Percentiles rank a stretch among this genome's conserved stretches.
Evolutionary conservation across 2,329 filamentous ascomycete species (phyloP).

Genomic region (Falciphora oryzae): DNA sequence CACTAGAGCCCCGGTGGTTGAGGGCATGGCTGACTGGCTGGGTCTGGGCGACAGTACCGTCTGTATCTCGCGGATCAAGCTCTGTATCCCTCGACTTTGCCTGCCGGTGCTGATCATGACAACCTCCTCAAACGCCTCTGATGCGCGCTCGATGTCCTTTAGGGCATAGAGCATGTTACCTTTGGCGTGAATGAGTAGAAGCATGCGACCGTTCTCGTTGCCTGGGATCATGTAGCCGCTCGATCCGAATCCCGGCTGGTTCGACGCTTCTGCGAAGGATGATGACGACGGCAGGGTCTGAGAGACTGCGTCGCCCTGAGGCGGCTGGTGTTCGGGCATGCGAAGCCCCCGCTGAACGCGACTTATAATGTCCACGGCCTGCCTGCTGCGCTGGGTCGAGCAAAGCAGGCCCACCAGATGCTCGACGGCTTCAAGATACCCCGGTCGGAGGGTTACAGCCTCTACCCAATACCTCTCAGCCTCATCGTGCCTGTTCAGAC

Average conservation of each 20-base stretch:
- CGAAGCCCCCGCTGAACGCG: constrained; percentile 72
- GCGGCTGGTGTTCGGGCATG: constrained; percentile 22
- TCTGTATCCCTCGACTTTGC: constrained; percentile 62
- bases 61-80: constrained; percentile 74
- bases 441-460: constrained; percentile 77
- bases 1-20: constrained; percentile 18
- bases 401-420: constrained; percentile 87
- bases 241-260: constrained; percentile 56
- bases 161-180: constrained; percentile 96
- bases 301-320: not conserved
- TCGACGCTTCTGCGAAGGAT: not conserved
- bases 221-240: constrained; percentile 83
- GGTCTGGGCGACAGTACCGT: constrained; percentile 53
- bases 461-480: constrained; percentile 81
- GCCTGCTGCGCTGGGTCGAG: constrained; percentile 69
- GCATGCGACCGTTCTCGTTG: constrained; percentile 83
- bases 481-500: constrained; percentile 74
- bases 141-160: constrained; percentile 74
- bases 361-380: constrained; percentile 83
- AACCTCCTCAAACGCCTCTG: constrained; percentile 88
- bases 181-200: constrained; percentile 93
- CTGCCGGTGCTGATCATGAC: constrained; percentile 81
- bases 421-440: constrained; percentile 91
- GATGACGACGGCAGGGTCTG: not conserved
- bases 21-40: constrained; percentile 12